Conservation (phyloP, 192 early-diverging fungal species). For the Irineochytrium annulatum region DNA sequence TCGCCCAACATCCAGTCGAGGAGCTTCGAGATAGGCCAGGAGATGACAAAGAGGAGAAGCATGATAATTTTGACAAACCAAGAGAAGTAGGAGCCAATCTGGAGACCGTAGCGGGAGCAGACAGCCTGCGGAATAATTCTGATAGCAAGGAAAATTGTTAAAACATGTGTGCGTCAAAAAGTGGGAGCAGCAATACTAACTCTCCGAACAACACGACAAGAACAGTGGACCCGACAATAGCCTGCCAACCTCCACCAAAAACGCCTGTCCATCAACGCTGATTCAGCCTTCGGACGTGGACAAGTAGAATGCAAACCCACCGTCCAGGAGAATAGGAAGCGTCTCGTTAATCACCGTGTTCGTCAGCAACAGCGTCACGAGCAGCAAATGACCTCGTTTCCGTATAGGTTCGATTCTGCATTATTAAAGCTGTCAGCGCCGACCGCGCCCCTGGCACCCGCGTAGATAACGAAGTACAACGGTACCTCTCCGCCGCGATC, state of each 20-base stretch:
- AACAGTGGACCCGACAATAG: conserved; percentile 81
- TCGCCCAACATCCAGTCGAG: conserved; percentile 76
- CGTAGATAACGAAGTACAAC: no score
- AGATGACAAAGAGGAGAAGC: conserved; percentile 54
- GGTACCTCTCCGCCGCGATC: conserved; percentile 66
- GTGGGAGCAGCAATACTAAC: conserved; percentile 29
- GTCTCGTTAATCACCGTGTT: conserved; percentile 97
- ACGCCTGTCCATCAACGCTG: no score
- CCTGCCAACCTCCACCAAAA: conserved; percentile 62
- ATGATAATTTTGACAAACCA: conserved; percentile 60
- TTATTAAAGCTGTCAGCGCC: no score
- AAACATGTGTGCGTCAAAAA: conserved; percentile 16
- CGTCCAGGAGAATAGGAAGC: conserved; percentile 37
- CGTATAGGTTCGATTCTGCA: conserved; percentile 86
- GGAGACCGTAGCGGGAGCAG: conserved; percentile 82
- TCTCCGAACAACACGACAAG: conserved; percentile 94
- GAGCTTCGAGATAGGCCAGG: conserved; percentile 80
- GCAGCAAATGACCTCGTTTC: conserved; percentile 87
- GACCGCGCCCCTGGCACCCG: no score
- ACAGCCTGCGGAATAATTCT: conserved; percentile 87
- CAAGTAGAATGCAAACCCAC: no score
- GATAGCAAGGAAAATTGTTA: not conserved
- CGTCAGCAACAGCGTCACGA: conserved; percentile 85
- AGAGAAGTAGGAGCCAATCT: conserved; percentile 86
- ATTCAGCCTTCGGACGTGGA: no score